A percentile compares a stretch with the other conserved stretches of the same genome.
phyloP scores from a whole-genome alignment of 2,329 filamentous ascomycete species.

The Didymellaceae sp. region DNA sequence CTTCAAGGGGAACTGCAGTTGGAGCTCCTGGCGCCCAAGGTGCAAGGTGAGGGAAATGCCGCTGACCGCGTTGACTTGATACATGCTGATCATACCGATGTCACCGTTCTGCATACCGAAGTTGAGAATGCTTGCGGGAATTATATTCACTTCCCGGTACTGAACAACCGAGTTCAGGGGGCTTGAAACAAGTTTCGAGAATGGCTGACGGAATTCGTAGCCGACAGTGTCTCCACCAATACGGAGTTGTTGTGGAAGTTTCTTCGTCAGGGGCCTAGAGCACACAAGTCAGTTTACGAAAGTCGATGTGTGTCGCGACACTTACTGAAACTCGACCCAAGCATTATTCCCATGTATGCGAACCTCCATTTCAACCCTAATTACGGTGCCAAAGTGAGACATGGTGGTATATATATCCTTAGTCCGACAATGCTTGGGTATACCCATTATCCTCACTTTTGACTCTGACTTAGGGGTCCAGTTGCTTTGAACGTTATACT shows the following conservation, averaged over 20 bases:
- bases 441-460: conserved; percentile 27
- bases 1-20: conserved; percentile 53
- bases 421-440: conserved; percentile 28
- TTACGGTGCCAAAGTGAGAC: conserved; percentile 34
- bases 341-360: conserved; percentile 19
- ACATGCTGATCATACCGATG: conserved; percentile 66
- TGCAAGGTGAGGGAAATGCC: conserved; percentile 51
- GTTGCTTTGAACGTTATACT: conserved; percentile 3
- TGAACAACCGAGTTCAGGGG: conserved; percentile 27
- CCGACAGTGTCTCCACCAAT: conserved; percentile 13
- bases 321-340: conserved; percentile 36
- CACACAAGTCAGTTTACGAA: neutral
- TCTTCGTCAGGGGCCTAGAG: conserved; percentile 23
- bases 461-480: conserved; percentile 32
- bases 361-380: conserved; percentile 37
- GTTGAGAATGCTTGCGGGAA: conserved; percentile 56
- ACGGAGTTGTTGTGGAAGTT: conserved; percentile 16
- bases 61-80: conserved; percentile 46
- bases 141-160: conserved; percentile 36
- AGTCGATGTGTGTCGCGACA: neutral
- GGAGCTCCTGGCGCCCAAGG: conserved; percentile 52
- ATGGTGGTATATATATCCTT: conserved; percentile 32
- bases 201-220: conserved; percentile 11
- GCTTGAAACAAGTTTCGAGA: conserved; percentile 24
- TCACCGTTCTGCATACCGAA: conserved; percentile 67